phyloP scores from a whole-genome alignment of 2,329 filamentous ascomycete genomes.

The Xylariaceae sp. region DNA sequence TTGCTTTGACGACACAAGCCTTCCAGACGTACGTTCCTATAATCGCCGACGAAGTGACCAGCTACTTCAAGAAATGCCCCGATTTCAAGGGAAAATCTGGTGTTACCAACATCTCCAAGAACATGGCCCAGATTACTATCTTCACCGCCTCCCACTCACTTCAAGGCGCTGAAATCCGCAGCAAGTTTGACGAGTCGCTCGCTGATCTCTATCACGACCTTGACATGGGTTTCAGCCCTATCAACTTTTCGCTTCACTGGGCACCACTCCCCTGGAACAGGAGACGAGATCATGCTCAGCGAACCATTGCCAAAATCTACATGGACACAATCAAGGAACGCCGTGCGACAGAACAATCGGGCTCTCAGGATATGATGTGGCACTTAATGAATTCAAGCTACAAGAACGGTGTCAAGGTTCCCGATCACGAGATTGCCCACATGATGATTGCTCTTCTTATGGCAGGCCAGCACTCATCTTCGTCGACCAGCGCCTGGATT shows the following conservation, averaged over 20 bases:
- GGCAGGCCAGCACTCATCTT: constrained; percentile 87
- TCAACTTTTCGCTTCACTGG: constrained; percentile 91
- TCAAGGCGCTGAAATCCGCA: constrained; percentile 78
- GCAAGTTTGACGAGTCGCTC: constrained; percentile 74
- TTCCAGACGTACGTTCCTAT: constrained; percentile 73
- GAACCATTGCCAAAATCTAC: constrained; percentile 77
- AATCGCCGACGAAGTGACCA: constrained; percentile 69
- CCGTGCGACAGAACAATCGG: constrained; percentile 47
- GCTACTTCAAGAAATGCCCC: constrained; percentile 66
- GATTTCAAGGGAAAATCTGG: constrained; percentile 66
- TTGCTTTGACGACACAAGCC: constrained; percentile 70
- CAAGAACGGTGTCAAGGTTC: constrained; percentile 75
- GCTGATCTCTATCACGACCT: constrained; percentile 83
- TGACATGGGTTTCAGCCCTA: constrained; percentile 82
- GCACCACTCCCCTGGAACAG: constrained; percentile 84
- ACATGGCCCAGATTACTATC: constrained; percentile 82
- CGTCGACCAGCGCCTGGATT: constrained; percentile 81
- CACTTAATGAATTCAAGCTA: constrained; percentile 82
- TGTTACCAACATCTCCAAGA: constrained; percentile 66
- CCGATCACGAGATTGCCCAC: constrained; percentile 80
- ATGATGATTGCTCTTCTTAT: constrained; percentile 94
- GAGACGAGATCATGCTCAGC: constrained; percentile 73
- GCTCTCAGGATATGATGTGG: constrained; percentile 78
- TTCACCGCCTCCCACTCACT: constrained; percentile 84
- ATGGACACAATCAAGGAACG: constrained; percentile 76